Conservation (phyloP, 495 filamentous ascomycete species). For the Penicillium pulvis region DNA sequence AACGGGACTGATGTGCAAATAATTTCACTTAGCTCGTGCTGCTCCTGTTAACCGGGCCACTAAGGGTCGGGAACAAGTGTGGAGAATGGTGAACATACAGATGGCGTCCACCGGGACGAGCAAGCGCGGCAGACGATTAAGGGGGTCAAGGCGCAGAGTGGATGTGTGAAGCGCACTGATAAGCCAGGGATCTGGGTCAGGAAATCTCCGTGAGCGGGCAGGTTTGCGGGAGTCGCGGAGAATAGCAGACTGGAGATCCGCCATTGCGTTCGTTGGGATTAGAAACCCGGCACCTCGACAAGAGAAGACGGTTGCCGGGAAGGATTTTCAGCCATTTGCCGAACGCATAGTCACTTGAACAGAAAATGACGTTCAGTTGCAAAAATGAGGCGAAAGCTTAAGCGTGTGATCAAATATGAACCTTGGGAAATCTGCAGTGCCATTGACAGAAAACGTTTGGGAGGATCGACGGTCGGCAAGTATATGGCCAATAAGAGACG, state of each 20-base stretch:
- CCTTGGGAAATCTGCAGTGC: neutral
- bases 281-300: neutral
- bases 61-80: conserved; percentile 14
- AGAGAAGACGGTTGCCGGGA: neutral
- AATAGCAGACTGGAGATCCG: conserved; percentile 3
- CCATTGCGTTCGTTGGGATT: neutral
- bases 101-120: conserved; percentile 4
- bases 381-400: conserved; percentile 12
- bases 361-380: conserved; percentile 7
- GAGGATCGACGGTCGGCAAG: conserved; percentile 17
- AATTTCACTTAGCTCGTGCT: conserved; percentile 17
- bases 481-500: conserved; percentile 2
- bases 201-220: neutral
- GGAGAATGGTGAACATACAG: conserved; percentile 15
- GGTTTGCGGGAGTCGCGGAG: neutral
- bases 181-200: neutral
- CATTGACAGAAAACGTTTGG: conserved; percentile 19
- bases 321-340: neutral
- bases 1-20: conserved; percentile 19
- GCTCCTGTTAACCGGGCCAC: conserved; percentile 1
- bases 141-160: neutral
- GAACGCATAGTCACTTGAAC: neutral
- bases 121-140: conserved; percentile 3
- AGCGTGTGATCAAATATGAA: conserved; percentile 12
- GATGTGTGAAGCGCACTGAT: neutral